Base-by-base conservation (phyloP, 2,329 filamentous ascomycete genomes). In the Fusarium nisikadoi region DNA sequence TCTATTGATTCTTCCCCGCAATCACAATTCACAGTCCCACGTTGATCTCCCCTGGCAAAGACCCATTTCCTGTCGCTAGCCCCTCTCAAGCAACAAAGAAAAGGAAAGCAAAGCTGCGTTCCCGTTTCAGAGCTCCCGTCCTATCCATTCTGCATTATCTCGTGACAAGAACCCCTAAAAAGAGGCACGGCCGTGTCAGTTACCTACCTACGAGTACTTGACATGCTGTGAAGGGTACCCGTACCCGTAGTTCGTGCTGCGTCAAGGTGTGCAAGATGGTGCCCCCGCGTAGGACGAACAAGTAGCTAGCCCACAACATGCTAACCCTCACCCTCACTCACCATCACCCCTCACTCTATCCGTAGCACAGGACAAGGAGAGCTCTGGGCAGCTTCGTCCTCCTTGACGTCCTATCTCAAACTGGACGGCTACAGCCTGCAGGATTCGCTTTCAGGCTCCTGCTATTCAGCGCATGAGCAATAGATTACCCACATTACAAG, bases 401-500 rank as follows among this genome's bases (percentile, higher is more conserved):
- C 29, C 25, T 49, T 33, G 59, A 41, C 35, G 23, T 19, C 38
- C 35, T 23, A 20, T 38, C 42, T 68, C 33, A 56, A 62, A 43
- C 35, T 55, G 60, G 49, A 65, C 31, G 43, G 57, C 46, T 65
- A 42, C 47, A 63, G 65, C 56, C 61, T 46, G 35, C 38, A 45
- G 33, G 35, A 29, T 38, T 53, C 33, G 14, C 33, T 53, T 38
- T 47, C 55, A 23, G 19, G 41, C 43, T 61, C 64, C 38, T 65
- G 46, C 33, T 50, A 31, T 35, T 36, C 38, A 68, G 29, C 57
- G 39, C 56, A 53, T 70, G 50, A 54, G 65, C 62, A 64, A 35
- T 64, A 55, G 42, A n/a, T 46, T 57, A 66, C 67, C 71, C 65
- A 73, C 64, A 38, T 62, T 45, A 41, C 38, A 39, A 49, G 60